Percentiles rank a stretch among this genome's conserved stretches.
These are phyloP conservation scores for Dictyostelium firmibasis DNA, from an alignment of 78 protist species.

Conservation along the genomic window DNA sequence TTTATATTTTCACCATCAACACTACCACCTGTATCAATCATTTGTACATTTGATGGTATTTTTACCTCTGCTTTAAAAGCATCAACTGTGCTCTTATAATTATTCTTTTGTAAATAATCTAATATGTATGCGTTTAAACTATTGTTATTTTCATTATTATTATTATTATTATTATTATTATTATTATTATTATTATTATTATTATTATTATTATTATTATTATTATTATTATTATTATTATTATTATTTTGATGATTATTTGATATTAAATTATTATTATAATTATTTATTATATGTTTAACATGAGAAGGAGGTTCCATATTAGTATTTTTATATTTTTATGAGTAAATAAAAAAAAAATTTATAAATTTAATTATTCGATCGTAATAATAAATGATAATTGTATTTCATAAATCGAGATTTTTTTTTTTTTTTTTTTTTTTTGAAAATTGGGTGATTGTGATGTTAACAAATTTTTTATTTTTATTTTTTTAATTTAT, in stretches of 20 bases:
- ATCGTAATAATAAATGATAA: background rate
- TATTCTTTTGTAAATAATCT: slow-evolving; percentile 38
- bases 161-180: background rate
- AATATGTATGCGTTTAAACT: slow-evolving; percentile 25
- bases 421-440: background rate
- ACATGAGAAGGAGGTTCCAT: background rate
- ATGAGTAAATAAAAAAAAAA: no score
- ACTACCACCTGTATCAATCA: background rate
- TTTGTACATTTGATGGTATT: background rate
- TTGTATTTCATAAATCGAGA: slow-evolving; percentile 3
- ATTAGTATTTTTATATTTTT: background rate
- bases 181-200: background rate
- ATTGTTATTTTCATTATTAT: background rate
- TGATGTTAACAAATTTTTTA: background rate
- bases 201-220: background rate
- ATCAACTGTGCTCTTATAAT: slow-evolving; percentile 3
- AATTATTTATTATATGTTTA: background rate
- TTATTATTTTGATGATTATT: background rate
- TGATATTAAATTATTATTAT: background rate
- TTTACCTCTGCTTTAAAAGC: slow-evolving; percentile 25
- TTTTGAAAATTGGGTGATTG: background rate
- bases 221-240: background rate
- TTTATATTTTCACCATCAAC: background rate
- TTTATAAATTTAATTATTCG: no score
- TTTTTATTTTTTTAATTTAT: background rate